These are phyloP conservation scores for Xylogone sp. DNA, from an alignment of 2,329 filamentous ascomycete genomes.

Conservation along the genomic window DNA sequence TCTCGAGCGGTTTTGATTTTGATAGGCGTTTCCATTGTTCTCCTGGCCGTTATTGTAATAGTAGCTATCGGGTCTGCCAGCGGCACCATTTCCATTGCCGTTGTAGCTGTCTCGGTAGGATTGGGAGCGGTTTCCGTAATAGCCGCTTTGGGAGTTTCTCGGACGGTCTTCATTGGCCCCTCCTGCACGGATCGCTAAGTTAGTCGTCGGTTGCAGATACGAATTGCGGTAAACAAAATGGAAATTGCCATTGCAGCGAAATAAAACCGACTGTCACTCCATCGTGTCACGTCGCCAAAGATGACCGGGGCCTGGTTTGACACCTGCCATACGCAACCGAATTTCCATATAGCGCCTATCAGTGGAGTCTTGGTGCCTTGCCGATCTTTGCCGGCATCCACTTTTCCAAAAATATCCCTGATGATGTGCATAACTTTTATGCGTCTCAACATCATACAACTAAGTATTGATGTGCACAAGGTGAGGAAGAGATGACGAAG, in stretches of 20 bases:
- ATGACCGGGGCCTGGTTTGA: too few relatives aligned
- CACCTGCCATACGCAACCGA: too few relatives aligned
- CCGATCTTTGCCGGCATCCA: too few relatives aligned
- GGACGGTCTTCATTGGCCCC: constrained; percentile 27
- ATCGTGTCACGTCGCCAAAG: not conserved
- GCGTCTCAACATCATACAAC: too few relatives aligned
- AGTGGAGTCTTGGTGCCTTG: too few relatives aligned
- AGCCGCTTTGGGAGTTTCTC: constrained; percentile 26
- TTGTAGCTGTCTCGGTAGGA: too few relatives aligned
- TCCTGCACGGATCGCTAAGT: constrained; percentile 17
- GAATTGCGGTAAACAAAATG: not conserved
- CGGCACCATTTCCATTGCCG: constrained; percentile 18
- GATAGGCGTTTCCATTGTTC: constrained; percentile 19
- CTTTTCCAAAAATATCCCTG: too few relatives aligned
- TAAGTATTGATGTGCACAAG: too few relatives aligned
- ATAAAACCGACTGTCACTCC: too few relatives aligned
- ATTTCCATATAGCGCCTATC: too few relatives aligned
- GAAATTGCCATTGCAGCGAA: not conserved
- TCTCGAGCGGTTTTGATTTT: constrained; percentile 26
- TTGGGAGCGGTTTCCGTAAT: constrained; percentile 26
- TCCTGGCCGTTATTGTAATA: constrained; percentile 29
- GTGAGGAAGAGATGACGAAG: too few relatives aligned
- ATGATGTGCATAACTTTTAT: too few relatives aligned
- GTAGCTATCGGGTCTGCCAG: constrained; percentile 40
- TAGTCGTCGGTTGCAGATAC: constrained; percentile 2